Percentiles rank a stretch among this genome's conserved stretches.
These are phyloP conservation scores for Phytophthora ramorum DNA, from an alignment of 352 stramenopile species.

Conservation along the genomic window DNA sequence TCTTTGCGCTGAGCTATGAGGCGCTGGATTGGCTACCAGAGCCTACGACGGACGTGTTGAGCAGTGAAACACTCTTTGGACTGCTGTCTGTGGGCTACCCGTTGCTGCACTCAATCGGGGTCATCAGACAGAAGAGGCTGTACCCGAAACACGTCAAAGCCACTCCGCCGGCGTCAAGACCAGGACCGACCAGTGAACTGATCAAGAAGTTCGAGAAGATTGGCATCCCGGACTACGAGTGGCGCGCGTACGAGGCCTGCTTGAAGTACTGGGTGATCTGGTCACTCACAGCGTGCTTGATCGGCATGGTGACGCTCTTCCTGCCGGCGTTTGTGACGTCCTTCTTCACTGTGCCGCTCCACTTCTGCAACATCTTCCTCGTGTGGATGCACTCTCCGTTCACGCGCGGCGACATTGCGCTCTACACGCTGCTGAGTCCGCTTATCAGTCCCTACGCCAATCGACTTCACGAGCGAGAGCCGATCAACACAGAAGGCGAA, in stretches of 20 bases:
- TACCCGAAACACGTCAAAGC: constrained; percentile 41
- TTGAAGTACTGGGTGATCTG: constrained; percentile 90
- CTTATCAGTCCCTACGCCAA: constrained; percentile 82
- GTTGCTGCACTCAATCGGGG: constrained; percentile 66
- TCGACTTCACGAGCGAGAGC: constrained; percentile 53
- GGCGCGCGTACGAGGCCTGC: constrained; percentile 74
- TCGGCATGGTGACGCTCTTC: constrained; percentile 70
- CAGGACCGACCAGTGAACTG: constrained; percentile 24
- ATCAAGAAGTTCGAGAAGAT: constrained; percentile 45
- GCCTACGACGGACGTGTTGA: constrained; percentile 54
- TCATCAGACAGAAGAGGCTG: constrained; percentile 64
- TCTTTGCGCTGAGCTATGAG: constrained; percentile 66
- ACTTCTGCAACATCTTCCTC: constrained; percentile 73
- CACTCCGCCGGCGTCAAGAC: constrained; percentile 11
- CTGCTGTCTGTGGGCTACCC: constrained; percentile 74
- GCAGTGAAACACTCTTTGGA: constrained; percentile 62
- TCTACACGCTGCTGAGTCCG: constrained; percentile 75
- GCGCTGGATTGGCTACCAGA: constrained; percentile 62
- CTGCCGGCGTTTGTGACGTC: constrained; percentile 65
- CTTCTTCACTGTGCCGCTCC: constrained; percentile 61
- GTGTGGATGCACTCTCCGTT: constrained; percentile 85
- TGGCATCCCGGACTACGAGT: constrained; percentile 56
- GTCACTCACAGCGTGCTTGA: constrained; percentile 56
- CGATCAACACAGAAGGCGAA: constrained; percentile 33
- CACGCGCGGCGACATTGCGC: constrained; percentile 68